A percentile compares a stretch with the other conserved stretches of the same genome.
Evolutionary conservation across 306 rosid species (phyloP).

Genomic region (Castanea mollissima): DNA sequence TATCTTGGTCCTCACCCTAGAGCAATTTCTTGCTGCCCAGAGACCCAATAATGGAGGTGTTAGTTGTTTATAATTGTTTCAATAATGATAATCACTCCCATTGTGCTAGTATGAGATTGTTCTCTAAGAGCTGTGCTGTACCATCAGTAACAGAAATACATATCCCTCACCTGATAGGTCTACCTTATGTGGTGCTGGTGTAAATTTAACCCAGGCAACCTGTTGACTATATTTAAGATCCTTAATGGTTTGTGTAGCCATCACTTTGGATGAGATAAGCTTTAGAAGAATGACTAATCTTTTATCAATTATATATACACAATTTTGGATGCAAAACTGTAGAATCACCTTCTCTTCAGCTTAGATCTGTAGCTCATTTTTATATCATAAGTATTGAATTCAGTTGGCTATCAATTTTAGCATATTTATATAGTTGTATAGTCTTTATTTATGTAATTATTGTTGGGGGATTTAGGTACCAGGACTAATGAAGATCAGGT

Average conservation of each 20-base stretch:
- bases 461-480: constrained; percentile 60
- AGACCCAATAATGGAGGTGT: too few relatives aligned
- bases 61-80: too few relatives aligned
- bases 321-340: too few relatives aligned
- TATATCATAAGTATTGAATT: background rate
- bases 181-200: too few relatives aligned
- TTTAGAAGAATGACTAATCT: background rate
- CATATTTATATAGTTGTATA: background rate
- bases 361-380: background rate
- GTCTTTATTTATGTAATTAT: background rate
- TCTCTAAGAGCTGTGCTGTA: too few relatives aligned
- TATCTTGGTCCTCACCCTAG: too few relatives aligned
- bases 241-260: background rate
- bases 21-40: too few relatives aligned
- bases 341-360: background rate
- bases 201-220: background rate
- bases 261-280: background rate
- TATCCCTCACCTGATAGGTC: too few relatives aligned
- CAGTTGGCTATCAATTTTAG: background rate
- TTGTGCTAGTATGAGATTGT: too few relatives aligned
- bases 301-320: background rate
- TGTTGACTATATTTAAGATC: background rate
- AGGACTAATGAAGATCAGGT: constrained; percentile 77
- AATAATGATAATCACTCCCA: too few relatives aligned
- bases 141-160: too few relatives aligned